Percentiles rank a stretch among this genome's conserved stretches.
These are phyloP conservation scores for Hymenoscyphus salicellus DNA, from an alignment of 2,329 filamentous ascomycete genomes.

Conservation along the genomic window DNA sequence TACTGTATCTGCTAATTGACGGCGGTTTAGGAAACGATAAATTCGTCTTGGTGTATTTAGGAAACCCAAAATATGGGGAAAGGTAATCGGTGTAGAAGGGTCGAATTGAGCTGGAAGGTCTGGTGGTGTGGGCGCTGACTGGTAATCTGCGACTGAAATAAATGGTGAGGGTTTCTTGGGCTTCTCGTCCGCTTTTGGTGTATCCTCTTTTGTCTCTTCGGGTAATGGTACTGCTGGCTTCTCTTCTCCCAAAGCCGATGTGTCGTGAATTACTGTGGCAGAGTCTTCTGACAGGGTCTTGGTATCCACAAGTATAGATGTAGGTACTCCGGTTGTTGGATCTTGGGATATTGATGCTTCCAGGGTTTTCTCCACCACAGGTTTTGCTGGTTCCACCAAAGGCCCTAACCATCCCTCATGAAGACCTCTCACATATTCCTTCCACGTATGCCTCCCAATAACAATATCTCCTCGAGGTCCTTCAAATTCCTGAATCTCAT, in stretches of 20 bases:
- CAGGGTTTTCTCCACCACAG: conserved; percentile 28
- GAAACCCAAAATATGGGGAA: conserved; percentile 92
- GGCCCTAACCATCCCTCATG: conserved; percentile 97
- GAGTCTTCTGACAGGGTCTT: background rate
- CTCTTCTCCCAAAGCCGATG: conserved; percentile 32
- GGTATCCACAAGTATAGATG: conserved; percentile 29
- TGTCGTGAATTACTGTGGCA: conserved; percentile 21
- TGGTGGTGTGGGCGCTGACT: conserved; percentile 59
- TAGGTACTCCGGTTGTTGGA: conserved; percentile 24
- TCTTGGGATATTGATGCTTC: conserved; percentile 16
- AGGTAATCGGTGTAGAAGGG: conserved; percentile 68
- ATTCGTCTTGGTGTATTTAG: conserved; percentile 82
- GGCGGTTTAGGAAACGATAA: conserved; percentile 81
- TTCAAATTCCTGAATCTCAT: conserved; percentile 67
- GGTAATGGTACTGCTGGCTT: conserved; percentile 11
- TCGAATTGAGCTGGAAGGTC: conserved; percentile 68
- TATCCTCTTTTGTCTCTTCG: conserved; percentile 5
- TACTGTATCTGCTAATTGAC: conserved; percentile 79
- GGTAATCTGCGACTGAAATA: conserved; percentile 71
- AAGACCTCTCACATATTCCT: conserved; percentile 88
- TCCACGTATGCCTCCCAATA: conserved; percentile 91
- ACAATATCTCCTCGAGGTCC: conserved; percentile 81
- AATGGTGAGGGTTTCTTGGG: conserved; percentile 64
- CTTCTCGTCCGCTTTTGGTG: conserved; percentile 43
- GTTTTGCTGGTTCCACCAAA: conserved; percentile 57